These are phyloP conservation scores for Phytophthora tubulina DNA, from an alignment of 352 stramenopile genomes.

Conservation along the genomic window DNA sequence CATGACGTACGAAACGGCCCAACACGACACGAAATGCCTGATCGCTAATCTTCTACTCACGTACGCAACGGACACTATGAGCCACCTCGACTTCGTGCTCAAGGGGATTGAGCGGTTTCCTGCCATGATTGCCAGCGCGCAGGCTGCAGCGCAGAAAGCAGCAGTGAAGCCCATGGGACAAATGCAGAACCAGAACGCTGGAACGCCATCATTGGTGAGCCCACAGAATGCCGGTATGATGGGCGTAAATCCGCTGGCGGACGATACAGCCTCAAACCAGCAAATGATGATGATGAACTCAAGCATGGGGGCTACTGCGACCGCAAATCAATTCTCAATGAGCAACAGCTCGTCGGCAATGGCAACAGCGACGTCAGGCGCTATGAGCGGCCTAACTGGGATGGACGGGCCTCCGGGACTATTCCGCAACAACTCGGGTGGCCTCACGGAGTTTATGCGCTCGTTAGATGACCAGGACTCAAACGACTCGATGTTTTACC, in stretches of 20 bases:
- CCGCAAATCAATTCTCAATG: conserved; percentile 68
- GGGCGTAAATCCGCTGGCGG: conserved; percentile 40
- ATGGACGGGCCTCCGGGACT: conserved; percentile 79
- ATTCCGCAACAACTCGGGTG: conserved; percentile 80
- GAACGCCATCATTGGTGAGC: conserved; percentile 48
- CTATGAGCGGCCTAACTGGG: conserved; percentile 63
- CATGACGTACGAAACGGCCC: conserved; percentile 85
- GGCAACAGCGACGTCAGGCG: conserved; percentile 43
- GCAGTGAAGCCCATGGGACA: conserved; percentile 54
- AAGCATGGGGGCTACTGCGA: conserved; percentile 51
- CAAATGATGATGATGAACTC: conserved; percentile 85
- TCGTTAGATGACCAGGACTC: conserved; percentile 77
- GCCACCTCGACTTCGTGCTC: conserved; percentile 79
- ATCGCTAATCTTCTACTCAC: conserved; percentile 86
- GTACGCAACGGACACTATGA: conserved; percentile 84
- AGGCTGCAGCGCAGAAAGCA: conserved; percentile 55
- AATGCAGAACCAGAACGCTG: conserved; percentile 36
- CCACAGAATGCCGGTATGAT: conserved; percentile 55
- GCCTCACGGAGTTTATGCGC: conserved; percentile 83
- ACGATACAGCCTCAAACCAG: conserved; percentile 47
- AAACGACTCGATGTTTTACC: conserved; percentile 70
- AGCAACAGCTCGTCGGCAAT: conserved; percentile 43
- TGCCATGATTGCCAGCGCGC: conserved; percentile 63
- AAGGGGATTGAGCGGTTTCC: conserved; percentile 83
- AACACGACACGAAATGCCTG: conserved; percentile 86